phyloP scores from a whole-genome alignment of 1,284 basidiomycete species.

The Sanguinoderma infundibulare region DNA sequence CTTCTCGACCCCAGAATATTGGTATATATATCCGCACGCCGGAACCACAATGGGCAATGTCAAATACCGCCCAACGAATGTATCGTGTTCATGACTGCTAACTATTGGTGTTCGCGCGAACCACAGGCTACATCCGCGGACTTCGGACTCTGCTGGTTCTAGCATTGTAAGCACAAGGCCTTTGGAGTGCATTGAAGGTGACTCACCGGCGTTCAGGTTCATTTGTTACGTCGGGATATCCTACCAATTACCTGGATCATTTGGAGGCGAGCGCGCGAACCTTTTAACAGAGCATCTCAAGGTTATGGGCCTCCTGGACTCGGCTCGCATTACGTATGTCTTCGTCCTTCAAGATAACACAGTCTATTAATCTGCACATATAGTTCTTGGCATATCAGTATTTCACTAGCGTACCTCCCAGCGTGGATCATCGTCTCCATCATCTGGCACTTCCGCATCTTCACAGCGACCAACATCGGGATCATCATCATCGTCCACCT shows the following conservation, averaged over 20 bases:
- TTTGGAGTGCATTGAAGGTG: background rate
- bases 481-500: constrained; percentile 70
- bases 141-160: constrained; percentile 66
- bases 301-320: constrained; percentile 74
- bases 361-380: background rate
- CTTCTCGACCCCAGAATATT: too few species aligned
- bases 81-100: background rate
- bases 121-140: constrained; percentile 62
- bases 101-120: constrained; percentile 13
- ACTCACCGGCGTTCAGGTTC: constrained; percentile 47
- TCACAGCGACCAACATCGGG: constrained; percentile 61
- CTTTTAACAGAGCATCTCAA: constrained; percentile 70
- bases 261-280: constrained; percentile 64
- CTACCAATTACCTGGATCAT: constrained; percentile 74
- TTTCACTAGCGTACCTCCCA: constrained; percentile 60
- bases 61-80: too few species aligned
- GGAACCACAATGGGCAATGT: too few species aligned
- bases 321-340: constrained; percentile 62
- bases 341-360: background rate
- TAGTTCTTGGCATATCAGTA: constrained; percentile 71
- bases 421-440: constrained; percentile 70
- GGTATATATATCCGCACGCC: too few species aligned
- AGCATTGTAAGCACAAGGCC: constrained; percentile 48
- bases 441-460: constrained; percentile 69
- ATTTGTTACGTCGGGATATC: constrained; percentile 69